Evolutionary conservation across 495 filamentous ascomycete genomes (phyloP).

Genomic region (Penicillium lividum): DNA sequence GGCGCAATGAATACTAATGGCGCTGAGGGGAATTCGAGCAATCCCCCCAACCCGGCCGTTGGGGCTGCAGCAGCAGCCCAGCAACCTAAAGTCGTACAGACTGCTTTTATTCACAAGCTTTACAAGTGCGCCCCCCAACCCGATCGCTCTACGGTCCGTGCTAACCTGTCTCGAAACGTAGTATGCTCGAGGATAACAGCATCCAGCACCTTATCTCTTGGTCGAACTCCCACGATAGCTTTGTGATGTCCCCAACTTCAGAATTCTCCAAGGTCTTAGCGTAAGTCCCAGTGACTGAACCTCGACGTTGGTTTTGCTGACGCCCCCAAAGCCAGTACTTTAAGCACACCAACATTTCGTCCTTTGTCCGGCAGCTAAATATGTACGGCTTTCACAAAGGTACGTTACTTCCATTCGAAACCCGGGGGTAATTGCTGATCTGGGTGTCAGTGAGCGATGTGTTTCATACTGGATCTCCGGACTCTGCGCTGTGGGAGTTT

Average conservation of each 20-base stretch:
- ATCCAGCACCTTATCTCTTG: conserved; percentile 97
- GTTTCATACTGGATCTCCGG: conserved; percentile 94
- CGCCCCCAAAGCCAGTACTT: conserved; percentile 74
- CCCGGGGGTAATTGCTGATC: conserved; percentile 1
- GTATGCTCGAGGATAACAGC: conserved; percentile 91
- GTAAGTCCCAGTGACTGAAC: conserved; percentile 54
- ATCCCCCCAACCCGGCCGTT: conserved; percentile 47
- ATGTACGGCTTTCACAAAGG: conserved; percentile 99
- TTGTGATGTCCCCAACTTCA: conserved; percentile 95
- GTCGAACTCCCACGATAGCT: conserved; percentile 91
- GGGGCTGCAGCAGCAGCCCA: conserved; percentile 83
- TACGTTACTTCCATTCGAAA: conserved; percentile 37
- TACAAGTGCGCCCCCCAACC: conserved; percentile 70
- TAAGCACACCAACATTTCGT: conserved; percentile 98
- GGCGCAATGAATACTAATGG: conserved; percentile 37
- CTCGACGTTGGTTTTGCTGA: conserved; percentile 26
- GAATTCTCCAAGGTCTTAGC: conserved; percentile 98
- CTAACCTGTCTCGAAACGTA: conserved; percentile 36
- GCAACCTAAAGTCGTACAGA: conserved; percentile 97
- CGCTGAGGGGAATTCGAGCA: conserved; percentile 39
- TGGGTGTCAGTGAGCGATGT: conserved; percentile 82
- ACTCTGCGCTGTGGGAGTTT: conserved; percentile 96
- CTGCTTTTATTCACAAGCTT: conserved; percentile 98
- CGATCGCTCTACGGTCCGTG: neutral
- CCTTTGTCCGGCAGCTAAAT: conserved; percentile 95